Conservation (phyloP, 164 flowering plant genomes). For the Stephania japonica region DNA sequence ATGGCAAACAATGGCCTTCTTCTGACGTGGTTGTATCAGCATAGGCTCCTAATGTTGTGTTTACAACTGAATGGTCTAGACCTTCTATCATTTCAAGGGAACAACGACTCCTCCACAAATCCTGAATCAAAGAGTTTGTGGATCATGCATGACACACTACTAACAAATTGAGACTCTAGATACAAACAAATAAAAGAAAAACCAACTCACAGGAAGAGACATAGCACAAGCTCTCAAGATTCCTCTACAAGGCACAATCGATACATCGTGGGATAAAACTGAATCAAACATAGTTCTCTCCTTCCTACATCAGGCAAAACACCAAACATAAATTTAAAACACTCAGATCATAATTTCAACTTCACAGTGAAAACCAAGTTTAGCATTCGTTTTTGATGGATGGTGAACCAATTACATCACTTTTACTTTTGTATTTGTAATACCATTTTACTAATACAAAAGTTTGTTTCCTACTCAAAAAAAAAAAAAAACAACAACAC, state of each 20-base stretch:
- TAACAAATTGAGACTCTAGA: not conserved
- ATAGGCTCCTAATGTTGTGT: constrained; percentile 72
- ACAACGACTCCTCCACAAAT: constrained; percentile 86
- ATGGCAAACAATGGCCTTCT: constrained; percentile 61
- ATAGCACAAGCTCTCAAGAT: constrained; percentile 81
- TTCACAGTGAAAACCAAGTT: not conserved
- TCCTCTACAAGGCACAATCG: constrained; percentile 80
- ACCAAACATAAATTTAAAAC: not conserved
- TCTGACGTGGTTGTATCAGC: constrained; percentile 42
- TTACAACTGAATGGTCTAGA: constrained; percentile 77
- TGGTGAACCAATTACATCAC: not conserved
- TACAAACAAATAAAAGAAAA: not conserved
- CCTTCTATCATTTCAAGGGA: constrained; percentile 65
- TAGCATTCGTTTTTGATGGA: not conserved
- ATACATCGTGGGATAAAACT: constrained; percentile 54
- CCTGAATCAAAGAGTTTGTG: constrained; percentile 33
- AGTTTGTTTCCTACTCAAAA: too few species aligned
- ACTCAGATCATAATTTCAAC: not conserved
- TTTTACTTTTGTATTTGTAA: too few species aligned
- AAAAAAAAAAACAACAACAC: not conserved
- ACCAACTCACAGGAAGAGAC: constrained; percentile 73
- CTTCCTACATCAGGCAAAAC: constrained; percentile 45
- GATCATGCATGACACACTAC: not conserved
- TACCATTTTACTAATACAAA: too few species aligned
- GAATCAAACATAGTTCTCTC: constrained; percentile 62